Conservation (phyloP, 768 basidiomycete species). For the Boletus vermiculosoides region DNA sequence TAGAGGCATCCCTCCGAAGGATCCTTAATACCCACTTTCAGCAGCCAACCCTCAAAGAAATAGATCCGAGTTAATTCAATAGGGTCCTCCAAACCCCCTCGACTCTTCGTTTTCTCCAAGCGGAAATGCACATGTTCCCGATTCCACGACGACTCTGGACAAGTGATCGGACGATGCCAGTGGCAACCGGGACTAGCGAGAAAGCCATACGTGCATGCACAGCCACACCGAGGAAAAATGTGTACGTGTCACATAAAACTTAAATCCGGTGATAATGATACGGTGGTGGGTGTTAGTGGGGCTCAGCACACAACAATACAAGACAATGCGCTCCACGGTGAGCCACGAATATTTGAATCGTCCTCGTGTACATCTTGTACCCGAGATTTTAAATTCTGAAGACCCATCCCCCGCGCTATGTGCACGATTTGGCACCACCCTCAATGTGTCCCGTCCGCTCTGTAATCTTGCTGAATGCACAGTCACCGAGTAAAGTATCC, state of each 20-base stretch:
- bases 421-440: neutral
- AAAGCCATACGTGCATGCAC: neutral
- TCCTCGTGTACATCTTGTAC: neutral
- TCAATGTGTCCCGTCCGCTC: neutral
- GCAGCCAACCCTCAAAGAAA: too few species aligned
- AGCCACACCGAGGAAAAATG: neutral
- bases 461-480: too few species aligned
- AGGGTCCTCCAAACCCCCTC: too few species aligned
- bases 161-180: neutral
- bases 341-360: neutral
- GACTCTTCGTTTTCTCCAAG: neutral
- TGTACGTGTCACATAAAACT: neutral
- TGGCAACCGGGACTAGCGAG: neutral
- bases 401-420: neutral
- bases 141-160: neutral
- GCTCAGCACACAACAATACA: neutral
- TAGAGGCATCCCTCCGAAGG: too few species aligned
- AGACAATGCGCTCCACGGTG: neutral
- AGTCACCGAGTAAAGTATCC: neutral
- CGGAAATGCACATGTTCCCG: neutral
- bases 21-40: too few species aligned
- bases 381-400: neutral
- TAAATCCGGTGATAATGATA: neutral
- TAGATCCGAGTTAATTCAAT: too few species aligned
- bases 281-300: too few species aligned